Percentiles rank a stretch among this genome's conserved stretches.
Conservation (phyloP, 805 yeast species). For the Blastobotrys mokoenaii region DNA sequence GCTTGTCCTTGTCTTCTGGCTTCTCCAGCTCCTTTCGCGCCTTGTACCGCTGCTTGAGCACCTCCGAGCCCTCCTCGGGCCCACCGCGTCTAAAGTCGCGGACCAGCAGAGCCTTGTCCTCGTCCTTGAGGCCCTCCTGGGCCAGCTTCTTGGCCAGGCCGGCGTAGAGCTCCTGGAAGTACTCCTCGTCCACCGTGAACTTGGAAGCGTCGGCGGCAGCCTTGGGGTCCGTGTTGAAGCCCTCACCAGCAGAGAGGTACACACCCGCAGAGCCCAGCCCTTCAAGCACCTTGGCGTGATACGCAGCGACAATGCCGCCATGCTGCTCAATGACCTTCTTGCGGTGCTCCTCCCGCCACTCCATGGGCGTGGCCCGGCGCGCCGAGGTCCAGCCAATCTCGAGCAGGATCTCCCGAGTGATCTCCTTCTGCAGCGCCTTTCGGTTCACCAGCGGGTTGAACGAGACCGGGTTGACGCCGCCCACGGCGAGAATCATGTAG, state of each 20-base stretch:
- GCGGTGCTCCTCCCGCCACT: constrained; percentile 63
- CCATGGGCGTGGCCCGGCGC: constrained; percentile 59
- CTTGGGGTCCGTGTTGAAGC: constrained; percentile 36
- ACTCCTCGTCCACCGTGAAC: constrained; percentile 6
- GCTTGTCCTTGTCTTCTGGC: background rate
- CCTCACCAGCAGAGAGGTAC: constrained; percentile 69
- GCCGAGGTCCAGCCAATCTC: constrained; percentile 94
- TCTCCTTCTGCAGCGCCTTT: constrained; percentile 14
- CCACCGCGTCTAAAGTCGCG: constrained; percentile 23
- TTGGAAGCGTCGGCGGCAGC: constrained; percentile 5
- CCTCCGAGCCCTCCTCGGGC: constrained; percentile 20
- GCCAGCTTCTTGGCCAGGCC: constrained; percentile 3
- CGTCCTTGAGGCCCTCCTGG: constrained; percentile 7
- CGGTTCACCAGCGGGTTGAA: constrained; percentile 32
- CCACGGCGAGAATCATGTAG: constrained; percentile 52
- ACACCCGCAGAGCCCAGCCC: constrained; percentile 51
- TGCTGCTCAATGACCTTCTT: constrained; percentile 50
- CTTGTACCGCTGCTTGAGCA: constrained; percentile 17
- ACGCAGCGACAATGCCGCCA: constrained; percentile 69
- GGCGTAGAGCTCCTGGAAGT: constrained; percentile 10
- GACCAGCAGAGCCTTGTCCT: constrained; percentile 9
- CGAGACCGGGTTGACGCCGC: constrained; percentile 69
- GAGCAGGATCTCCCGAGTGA: constrained; percentile 39
- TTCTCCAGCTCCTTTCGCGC: constrained; percentile 13
- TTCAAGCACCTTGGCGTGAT: constrained; percentile 59